Evolutionary conservation across 2,329 filamentous ascomycete genomes (phyloP), one percentile per base, ranked within the genome.

Genomic region (Onygenales sp.): DNA sequence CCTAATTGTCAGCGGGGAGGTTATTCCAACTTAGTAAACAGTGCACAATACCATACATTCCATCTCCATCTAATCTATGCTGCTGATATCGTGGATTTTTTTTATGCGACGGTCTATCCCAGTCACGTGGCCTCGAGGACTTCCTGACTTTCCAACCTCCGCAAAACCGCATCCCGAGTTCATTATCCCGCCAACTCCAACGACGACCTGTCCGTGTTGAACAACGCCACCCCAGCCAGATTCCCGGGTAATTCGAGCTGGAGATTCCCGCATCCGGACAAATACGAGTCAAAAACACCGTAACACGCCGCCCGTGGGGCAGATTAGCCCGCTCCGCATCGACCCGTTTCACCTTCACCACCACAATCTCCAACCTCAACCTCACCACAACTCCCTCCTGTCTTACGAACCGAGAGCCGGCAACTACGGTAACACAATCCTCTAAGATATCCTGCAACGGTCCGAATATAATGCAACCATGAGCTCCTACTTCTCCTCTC

Each of bases 401-500:
- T 33, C 36, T 31, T 31, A 36, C 4, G 35, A 38, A 36, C 27
- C 11, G 8, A 42, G 13, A 33, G 9, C 4, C 27, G 17, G 17
- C 17, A 42, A 3, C 14, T 10, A 5, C 27, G 21, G 14, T 17
- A 41, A 7, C 17, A 9, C 4, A 33, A 31, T 41, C 11, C n/a
- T 39, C 36, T n/a, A 39, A 39, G 7, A n/a, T 5, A 39, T 39
- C 21, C 21, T 27, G 3, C 17, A 17, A 17, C 21, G 21, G 21
- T 27, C 21, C 21, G 5, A 3, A 41, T 14, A 41, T 33, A 43
- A 35, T 38, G 33, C 54, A 65, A 74, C 62, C 63, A 89, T 89
- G 85, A 79, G 86, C 64, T 87, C 85, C 62, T 94, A 91, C 79
- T 87, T 94, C 73, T 87, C 84, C 64, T 88, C 85, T 66, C 42